Base-by-base conservation (phyloP, 176 grass and related monocot species). In the Bothriochloa decipiens region DNA sequence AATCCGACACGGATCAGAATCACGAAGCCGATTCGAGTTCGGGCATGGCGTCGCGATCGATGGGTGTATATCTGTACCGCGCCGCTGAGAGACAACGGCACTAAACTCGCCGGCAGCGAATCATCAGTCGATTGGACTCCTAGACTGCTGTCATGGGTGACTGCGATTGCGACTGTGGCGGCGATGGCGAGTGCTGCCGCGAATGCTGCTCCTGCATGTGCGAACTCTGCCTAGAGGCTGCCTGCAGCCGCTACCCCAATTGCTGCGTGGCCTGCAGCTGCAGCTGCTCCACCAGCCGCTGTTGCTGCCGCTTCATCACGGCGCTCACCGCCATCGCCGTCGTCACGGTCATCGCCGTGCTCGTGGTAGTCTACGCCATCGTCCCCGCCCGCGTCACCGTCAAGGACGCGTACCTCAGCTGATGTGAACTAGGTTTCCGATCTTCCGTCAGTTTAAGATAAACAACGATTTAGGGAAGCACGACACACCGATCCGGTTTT, bases 311-410 rank as follows among this genome's bases (percentile, higher is more conserved):
- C 37, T 11, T 23, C 68, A 12, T 37, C 15, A 7, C 16, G 65
- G 7, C 2, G 55, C 55, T n/a, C 52, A 2, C 1, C 7, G 55
- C 55, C 7, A 1, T 26, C 40, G n/a, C 11, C 15, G 5, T 17
- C 15, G 15, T 15, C 47, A 6, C 46, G 4, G 3, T 50, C 37
- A 0, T 6, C 69, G 25, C 27, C 1, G 14, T 50, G 36, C 62
- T 72, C 52, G 20, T 60, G 43, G 33, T 46, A 11, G 77, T 35
- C 66, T 81, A 49, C 79, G 32, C 50, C 76, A 16, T 13, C 28
- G 37, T 23, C 20, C 82, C 65, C 0, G 39, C 70, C 61, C 45
- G 53, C 26, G 67, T 85, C 33, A 23, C 71, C 4, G 49, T 65
- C 6, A 68, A 42, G 26, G 20, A 57, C 7, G 53, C 53, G 18